Percentiles rank a stretch among this genome's conserved stretches.
Evolutionary conservation across 139 green algal species (phyloP).

Genomic region (Chloropicon primus): DNA sequence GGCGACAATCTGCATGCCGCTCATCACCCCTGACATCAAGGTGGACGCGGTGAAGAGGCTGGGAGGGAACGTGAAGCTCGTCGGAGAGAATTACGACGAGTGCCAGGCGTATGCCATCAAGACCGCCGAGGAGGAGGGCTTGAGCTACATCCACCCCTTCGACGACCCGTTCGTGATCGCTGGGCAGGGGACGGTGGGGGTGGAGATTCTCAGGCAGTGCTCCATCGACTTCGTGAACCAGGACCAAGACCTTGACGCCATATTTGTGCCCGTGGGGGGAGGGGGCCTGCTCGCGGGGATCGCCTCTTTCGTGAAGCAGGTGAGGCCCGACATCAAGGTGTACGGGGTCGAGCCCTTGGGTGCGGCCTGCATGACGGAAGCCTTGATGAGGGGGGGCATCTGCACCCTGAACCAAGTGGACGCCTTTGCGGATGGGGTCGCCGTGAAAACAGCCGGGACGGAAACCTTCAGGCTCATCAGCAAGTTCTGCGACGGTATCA

Average conservation of each 20-base stretch:
- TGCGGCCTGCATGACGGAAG: slow-evolving; percentile 87
- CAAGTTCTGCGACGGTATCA: slow-evolving; percentile 73
- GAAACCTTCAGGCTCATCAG: slow-evolving; percentile 86
- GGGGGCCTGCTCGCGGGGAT: slow-evolving; percentile 86
- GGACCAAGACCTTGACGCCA: slow-evolving; percentile 47
- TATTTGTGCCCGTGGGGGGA: slow-evolving; percentile 84
- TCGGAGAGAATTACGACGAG: slow-evolving; percentile 87
- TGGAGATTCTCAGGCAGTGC: slow-evolving; percentile 74
- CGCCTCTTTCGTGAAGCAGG: slow-evolving; percentile 71
- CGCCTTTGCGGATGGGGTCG: slow-evolving; percentile 86
- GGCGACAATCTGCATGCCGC: slow-evolving; percentile 81
- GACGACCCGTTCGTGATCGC: slow-evolving; percentile 91
- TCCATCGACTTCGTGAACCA: slow-evolving; percentile 24
- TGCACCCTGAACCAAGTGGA: slow-evolving; percentile 69
- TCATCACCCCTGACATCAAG: slow-evolving; percentile 74
- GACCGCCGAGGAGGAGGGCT: slow-evolving; percentile 36
- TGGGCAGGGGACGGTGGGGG: slow-evolving; percentile 84
- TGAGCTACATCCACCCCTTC: slow-evolving; percentile 78
- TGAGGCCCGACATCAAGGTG: slow-evolving; percentile 62
- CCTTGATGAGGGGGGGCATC: slow-evolving; percentile 44
- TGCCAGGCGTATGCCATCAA: slow-evolving; percentile 57
- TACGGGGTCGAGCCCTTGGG: slow-evolving; percentile 84
- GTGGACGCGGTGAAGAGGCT: slow-evolving; percentile 52
- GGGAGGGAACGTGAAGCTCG: slow-evolving; percentile 76
- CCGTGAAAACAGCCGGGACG: slow-evolving; percentile 55